A percentile compares a stretch with the other conserved stretches of the same genome.
These are phyloP conservation scores for Nigrospora sphaerica DNA, from an alignment of 2,329 filamentous ascomycete genomes.

Conservation along the genomic window DNA sequence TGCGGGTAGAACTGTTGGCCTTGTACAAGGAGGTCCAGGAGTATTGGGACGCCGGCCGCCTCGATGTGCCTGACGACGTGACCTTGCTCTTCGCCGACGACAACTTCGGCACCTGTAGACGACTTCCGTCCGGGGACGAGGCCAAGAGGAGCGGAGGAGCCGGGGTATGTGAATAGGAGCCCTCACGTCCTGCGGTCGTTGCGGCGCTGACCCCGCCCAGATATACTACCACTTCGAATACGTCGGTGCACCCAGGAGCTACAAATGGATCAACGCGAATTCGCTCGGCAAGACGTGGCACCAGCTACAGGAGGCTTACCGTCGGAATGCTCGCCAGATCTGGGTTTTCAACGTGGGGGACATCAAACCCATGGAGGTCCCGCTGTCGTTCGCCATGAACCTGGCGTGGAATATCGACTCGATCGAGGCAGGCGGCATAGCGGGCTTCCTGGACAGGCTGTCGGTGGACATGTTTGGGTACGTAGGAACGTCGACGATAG, in stretches of 20 bases:
- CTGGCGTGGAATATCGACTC: slow-evolving; percentile 47
- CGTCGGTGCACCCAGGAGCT: slow-evolving; percentile 38
- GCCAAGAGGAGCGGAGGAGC: slow-evolving; percentile 31
- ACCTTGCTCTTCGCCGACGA: slow-evolving; percentile 65
- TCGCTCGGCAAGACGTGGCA: slow-evolving; percentile 32
- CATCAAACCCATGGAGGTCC: slow-evolving; percentile 46
- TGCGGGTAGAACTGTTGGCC: slow-evolving; percentile 47
- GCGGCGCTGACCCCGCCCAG: background rate
- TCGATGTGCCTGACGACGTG: slow-evolving; percentile 51
- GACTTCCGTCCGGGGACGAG: slow-evolving; percentile 45
- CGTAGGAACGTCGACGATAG: slow-evolving; percentile 36
- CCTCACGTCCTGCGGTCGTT: too few relatives aligned
- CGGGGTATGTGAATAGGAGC: slow-evolving; percentile 34
- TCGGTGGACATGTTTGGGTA: slow-evolving; percentile 44
- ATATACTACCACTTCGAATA: slow-evolving; percentile 54
- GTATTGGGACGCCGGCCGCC: slow-evolving; percentile 41
- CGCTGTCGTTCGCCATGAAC: slow-evolving; percentile 13
- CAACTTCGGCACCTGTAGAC: slow-evolving; percentile 44
- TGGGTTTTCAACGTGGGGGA: slow-evolving; percentile 65
- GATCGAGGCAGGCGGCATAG: slow-evolving; percentile 29
- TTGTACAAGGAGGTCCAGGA: slow-evolving; percentile 60
- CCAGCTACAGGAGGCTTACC: slow-evolving; percentile 52
- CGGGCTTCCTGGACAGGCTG: slow-evolving; percentile 36
- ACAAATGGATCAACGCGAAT: slow-evolving; percentile 59
- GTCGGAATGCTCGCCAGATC: slow-evolving; percentile 50